These are phyloP conservation scores for Debaryomyces subglobosus DNA, from an alignment of 1,139 yeast species.

Conservation along the genomic window DNA sequence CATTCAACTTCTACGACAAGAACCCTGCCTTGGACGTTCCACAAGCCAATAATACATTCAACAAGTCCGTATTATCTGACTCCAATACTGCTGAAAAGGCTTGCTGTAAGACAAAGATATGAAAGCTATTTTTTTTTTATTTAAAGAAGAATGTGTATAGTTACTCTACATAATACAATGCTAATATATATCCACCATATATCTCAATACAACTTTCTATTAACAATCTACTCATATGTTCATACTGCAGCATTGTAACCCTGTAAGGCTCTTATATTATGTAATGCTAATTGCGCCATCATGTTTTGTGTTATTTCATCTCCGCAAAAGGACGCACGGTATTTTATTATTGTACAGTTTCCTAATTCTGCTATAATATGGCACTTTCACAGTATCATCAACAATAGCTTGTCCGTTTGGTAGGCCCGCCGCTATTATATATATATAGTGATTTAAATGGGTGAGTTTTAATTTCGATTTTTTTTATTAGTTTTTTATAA, in stretches of 20 bases:
- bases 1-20: slow-evolving; percentile 76
- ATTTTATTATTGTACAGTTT: slow-evolving; percentile 3
- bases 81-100: slow-evolving; percentile 28
- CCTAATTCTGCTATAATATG: slow-evolving; percentile 4
- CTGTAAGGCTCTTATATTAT: neutral
- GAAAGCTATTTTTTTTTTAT: neutral
- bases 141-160: neutral
- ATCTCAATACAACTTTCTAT: neutral
- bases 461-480: neutral
- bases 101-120: slow-evolving; percentile 48
- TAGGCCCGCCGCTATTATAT: neutral
- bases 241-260: neutral
- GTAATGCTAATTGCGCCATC: neutral
- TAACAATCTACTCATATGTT: neutral
- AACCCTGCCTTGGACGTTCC: slow-evolving; percentile 88
- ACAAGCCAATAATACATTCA: slow-evolving; percentile 68
- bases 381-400: neutral
- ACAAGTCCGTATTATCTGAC: slow-evolving; percentile 59
- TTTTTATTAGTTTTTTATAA: neutral
- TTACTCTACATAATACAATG: neutral
- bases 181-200: neutral
- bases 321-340: slow-evolving; percentile 3
- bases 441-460: slow-evolving; percentile 3
- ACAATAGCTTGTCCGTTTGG: neutral
- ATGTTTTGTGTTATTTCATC: slow-evolving; percentile 2